phyloP scores from a whole-genome alignment of 495 filamentous ascomycete species.

The Penicillium canariense region DNA sequence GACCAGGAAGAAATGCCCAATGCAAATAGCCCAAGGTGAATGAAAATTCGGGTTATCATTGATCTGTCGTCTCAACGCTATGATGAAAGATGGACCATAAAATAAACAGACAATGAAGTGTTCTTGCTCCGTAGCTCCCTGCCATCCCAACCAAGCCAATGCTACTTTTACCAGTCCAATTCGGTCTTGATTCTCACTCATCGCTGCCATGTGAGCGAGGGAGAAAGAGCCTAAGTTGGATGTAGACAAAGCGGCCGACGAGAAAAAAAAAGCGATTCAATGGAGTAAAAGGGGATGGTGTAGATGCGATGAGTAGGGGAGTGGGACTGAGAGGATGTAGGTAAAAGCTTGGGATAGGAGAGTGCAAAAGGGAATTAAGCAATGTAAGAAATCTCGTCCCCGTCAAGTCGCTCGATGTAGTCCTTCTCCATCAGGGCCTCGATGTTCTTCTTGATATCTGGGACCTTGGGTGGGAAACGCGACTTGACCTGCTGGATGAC shows the following conservation, averaged over 20 bases:
- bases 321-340: neutral
- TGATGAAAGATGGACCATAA: conserved; percentile 34
- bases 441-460: conserved; percentile 99
- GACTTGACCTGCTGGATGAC: conserved; percentile 90
- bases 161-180: neutral
- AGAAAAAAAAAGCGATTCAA: conserved; percentile 14
- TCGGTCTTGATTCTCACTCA: neutral
- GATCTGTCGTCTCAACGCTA: conserved; percentile 37
- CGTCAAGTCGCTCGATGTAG: conserved; percentile 92
- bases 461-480: conserved; percentile 90
- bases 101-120: conserved; percentile 38
- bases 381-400: conserved; percentile 90
- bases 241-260: neutral
- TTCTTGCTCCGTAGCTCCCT: conserved; percentile 29
- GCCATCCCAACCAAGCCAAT: conserved; percentile 12
- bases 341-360: neutral
- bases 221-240: neutral
- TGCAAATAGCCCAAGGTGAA: neutral
- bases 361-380: conserved; percentile 47
- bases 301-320: conserved; percentile 11
- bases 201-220: neutral
- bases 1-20: neutral
- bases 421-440: conserved; percentile 99
- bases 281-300: conserved; percentile 7
- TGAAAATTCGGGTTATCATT: conserved; percentile 32